Conservation (phyloP, 2,329 filamentous ascomycete species). For the Penicillium concentricum region DNA sequence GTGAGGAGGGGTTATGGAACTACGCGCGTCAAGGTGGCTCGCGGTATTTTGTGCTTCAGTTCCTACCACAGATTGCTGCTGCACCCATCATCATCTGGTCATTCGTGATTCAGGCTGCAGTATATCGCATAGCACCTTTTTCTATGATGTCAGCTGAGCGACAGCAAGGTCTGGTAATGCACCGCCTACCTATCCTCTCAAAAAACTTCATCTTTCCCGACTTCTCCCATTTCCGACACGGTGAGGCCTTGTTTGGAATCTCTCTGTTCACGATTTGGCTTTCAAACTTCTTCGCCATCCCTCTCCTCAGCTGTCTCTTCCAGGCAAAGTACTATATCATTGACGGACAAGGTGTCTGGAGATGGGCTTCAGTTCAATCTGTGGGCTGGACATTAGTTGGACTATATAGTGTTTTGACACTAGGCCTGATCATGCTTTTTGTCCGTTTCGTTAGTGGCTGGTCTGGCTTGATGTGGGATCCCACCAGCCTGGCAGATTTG, state of each 20-base stretch:
- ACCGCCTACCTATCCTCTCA: conserved; percentile 57
- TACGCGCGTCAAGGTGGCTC: conserved; percentile 69
- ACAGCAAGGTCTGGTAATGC: conserved; percentile 62
- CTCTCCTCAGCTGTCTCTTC: conserved; percentile 76
- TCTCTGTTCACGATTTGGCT: conserved; percentile 73
- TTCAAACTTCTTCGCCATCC: conserved; percentile 70
- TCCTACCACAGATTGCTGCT: conserved; percentile 76
- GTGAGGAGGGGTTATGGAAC: conserved; percentile 62
- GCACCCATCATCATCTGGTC: conserved; percentile 72
- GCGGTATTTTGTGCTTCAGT: conserved; percentile 81
- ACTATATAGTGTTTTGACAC: conserved; percentile 67
- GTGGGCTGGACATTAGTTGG: conserved; percentile 75
- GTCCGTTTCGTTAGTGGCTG: conserved; percentile 63
- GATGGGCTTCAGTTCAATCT: conserved; percentile 75
- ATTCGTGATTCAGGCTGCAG: conserved; percentile 69
- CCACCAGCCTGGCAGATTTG: conserved; percentile 76
- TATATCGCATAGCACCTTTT: conserved; percentile 77
- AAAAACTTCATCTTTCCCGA: conserved; percentile 68
- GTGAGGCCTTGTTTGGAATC: conserved; percentile 65
- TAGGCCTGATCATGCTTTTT: conserved; percentile 59
- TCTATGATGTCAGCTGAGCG: conserved; percentile 69
- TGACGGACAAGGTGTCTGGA: conserved; percentile 61
- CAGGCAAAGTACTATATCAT: conserved; percentile 63
- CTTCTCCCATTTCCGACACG: conserved; percentile 65
- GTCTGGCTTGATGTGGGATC: conserved; percentile 83